phyloP scores from a whole-genome alignment of 352 stramenopile species.

The Aphanomyces cochlioides region DNA sequence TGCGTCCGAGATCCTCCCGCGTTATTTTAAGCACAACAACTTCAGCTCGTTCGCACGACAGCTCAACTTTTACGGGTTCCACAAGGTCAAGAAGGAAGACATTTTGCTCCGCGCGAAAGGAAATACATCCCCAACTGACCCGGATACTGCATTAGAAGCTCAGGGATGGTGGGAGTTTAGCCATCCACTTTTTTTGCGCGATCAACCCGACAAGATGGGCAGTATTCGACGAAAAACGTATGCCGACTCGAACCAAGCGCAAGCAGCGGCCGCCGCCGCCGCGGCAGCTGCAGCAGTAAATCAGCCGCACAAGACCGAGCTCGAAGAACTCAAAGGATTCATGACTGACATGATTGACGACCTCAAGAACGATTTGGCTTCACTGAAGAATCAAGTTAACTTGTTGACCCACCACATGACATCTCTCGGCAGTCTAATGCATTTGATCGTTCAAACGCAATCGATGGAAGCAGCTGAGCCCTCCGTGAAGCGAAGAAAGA shows the following conservation, averaged over 20 bases:
- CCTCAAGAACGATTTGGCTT: slow-evolving; percentile 21
- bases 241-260: slow-evolving; percentile 44
- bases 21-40: slow-evolving; percentile 62
- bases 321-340: slow-evolving; percentile 29
- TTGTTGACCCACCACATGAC: slow-evolving; percentile 25
- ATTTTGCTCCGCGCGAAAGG: slow-evolving; percentile 31
- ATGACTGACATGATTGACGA: slow-evolving; percentile 25
- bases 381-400: slow-evolving; percentile 26
- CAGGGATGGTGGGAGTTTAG: slow-evolving; percentile 90
- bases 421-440: slow-evolving; percentile 23
- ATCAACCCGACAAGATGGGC: slow-evolving; percentile 74
- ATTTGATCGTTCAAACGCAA: slow-evolving; percentile 25
- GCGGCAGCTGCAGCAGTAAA: neutral
- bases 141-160: slow-evolving; percentile 41
- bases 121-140: slow-evolving; percentile 26
- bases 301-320: slow-evolving; percentile 20
- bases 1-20: slow-evolving; percentile 44
- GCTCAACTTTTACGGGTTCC: slow-evolving; percentile 57
- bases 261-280: slow-evolving; percentile 11
- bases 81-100: slow-evolving; percentile 42
- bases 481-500: slow-evolving; percentile 4
- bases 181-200: slow-evolving; percentile 85
- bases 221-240: slow-evolving; percentile 87
- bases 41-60: slow-evolving; percentile 49
- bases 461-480: neutral